Base-by-base conservation (phyloP, 208 protist species). In the Leptomonas pyrrhocoris region DNA sequence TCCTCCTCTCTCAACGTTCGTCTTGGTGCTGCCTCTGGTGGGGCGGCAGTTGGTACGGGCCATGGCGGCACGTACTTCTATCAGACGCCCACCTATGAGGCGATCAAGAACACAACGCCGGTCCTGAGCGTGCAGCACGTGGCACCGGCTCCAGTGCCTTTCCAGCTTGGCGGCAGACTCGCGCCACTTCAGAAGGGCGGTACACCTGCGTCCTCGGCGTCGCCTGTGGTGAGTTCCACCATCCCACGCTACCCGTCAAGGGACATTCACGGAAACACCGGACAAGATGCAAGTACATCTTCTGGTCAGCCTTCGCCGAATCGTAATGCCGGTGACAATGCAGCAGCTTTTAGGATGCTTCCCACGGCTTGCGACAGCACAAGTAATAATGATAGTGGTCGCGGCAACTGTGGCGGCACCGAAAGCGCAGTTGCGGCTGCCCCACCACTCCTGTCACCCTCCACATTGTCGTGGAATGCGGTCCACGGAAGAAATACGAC, bases 11-110 rank as follows among this genome's bases (percentile, higher is more conserved):
- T 28, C 19, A 27, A 25, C 36, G 55, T 43, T 1, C 23, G 12
- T 28, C 43, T n/a, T 48, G 43, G 43, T 12, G 5, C 43, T n/a
- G 18, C 2, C 43, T 48, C 43, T 38, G 34, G 34, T 38, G 34
- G 34, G 7, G 43, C 43, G 16, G 23, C 23, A 16, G 54, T 6
- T 23, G 54, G 21, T 0, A 6, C 42, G 27, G 16, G 27, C 12
- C 53, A 60, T 30, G 31, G 55, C 28, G 63, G 45, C 40, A 49
- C 56, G 16, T 60, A 31, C 60, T 78, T 82, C 23, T 73, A 79
- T n/a, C 84, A 77, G n/a, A 90, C 88, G 13, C 54, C 75, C 5
- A 93, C 88, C 27, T 93, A 93, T 53, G 78, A 86, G 34, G 88
- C 84, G 6, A 93, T 93, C 69, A 83, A 85, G 65, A 85, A 60